These are phyloP conservation scores for Ceratocystis variospora DNA, from an alignment of 2,329 filamentous ascomycete species.

Conservation along the genomic window DNA sequence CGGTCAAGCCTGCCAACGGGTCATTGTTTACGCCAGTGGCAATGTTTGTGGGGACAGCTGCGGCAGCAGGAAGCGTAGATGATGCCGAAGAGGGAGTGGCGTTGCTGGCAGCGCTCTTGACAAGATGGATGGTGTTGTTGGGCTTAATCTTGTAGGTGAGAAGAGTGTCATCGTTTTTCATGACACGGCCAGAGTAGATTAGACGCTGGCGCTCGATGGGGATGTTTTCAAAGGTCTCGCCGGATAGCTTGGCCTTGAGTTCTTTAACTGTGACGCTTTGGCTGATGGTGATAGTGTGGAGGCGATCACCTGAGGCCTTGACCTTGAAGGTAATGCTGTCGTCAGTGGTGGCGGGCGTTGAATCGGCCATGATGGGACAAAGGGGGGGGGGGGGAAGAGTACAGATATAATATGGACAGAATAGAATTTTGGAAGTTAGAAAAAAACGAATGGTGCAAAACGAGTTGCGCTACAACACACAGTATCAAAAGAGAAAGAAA, in stretches of 20 bases:
- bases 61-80: constrained; percentile 30
- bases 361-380: constrained; percentile 30
- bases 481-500: background rate
- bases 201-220: constrained; percentile 79
- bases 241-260: constrained; percentile 77
- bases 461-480: background rate
- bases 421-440: constrained; percentile 13
- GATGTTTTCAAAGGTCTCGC: constrained; percentile 70
- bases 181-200: constrained; percentile 92
- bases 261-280: constrained; percentile 65
- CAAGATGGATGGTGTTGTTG: constrained; percentile 89
- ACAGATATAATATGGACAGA: background rate
- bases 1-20: constrained; percentile 76
- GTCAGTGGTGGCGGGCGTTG: constrained; percentile 57
- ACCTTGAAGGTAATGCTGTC: constrained; percentile 81
- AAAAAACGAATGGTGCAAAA: background rate
- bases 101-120: constrained; percentile 92
- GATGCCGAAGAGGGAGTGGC: constrained; percentile 33
- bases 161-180: constrained; percentile 86
- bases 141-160: constrained; percentile 87
- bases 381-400: background rate
- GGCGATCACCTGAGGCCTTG: constrained; percentile 86
- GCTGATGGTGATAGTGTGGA: constrained; percentile 68
- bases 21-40: constrained; percentile 76
- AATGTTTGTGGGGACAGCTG: constrained; percentile 55